Evolutionary conservation across 345 rosid species (phyloP), one percentile per base, ranked within the genome.

Genomic region (Schrenkiella parvula): DNA sequence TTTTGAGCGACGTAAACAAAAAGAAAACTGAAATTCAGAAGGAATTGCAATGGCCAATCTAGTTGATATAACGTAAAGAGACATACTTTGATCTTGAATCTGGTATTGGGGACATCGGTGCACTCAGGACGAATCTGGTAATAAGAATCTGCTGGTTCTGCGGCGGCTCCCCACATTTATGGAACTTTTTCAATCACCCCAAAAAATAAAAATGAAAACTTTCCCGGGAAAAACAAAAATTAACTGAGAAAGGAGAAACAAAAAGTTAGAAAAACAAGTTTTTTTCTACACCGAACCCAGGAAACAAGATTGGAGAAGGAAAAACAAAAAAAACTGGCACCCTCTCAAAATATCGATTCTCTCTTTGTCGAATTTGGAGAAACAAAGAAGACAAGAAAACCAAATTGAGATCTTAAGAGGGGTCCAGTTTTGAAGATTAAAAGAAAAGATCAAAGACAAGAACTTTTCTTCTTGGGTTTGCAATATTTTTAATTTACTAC

Each of bases 41-140:
- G 41, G n/a, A 12, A 37, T 11, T 15, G 14, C 28, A 60, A 71
- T 26, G n/a, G 15, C 22, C 42, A 62, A 71, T 50, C 41, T 26
- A 18, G 13, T 22, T 12, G 54, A 70, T 31, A 17, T 26, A 3
- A 22, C 0, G 37, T 41, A 53, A 50, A 18, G 31, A 42, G 2
- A 66, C 85, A 51, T 64, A 95, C 99, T 93, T 84, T 91, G 87
- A 95, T 95, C 78, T 85, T 92, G 85, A 95, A 95, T 84, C 80
- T 82, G 76, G 93, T 81, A 70, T 83, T 92, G 28, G 98, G 97
- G 60, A 89, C 98, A 80, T 95, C 96, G 23, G 85, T 86, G 82
- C 98, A 95, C 42, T 95, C 97, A 39, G 96, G 88, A 34, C 98
- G 87, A 81, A 95, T 96, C 88, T 82, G 79, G 56, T 95, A 95